Evolutionary conservation across 2,329 filamentous ascomycete species (phyloP).

Genomic region (Colletotrichum tropicale): DNA sequence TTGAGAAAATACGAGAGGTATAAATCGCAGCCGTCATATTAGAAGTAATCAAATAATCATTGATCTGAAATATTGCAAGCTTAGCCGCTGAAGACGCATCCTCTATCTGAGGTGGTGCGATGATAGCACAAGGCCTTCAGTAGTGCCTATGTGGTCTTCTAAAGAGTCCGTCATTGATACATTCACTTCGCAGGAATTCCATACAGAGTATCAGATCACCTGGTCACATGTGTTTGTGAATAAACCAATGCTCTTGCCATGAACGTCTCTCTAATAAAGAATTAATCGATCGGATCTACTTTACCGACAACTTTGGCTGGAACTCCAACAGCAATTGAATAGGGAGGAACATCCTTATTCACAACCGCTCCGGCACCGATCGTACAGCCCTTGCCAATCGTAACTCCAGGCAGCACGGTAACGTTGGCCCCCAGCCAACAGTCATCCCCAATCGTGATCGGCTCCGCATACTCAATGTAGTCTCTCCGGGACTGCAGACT

Average conservation of each 20-base stretch:
- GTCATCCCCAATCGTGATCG: constrained; percentile 52
- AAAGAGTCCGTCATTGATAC: no score
- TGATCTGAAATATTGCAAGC: background rate
- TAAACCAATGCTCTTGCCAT: background rate
- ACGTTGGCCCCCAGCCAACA: constrained; percentile 40
- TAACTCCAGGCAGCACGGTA: constrained; percentile 41
- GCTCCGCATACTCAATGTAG: constrained; percentile 52
- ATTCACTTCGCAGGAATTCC: no score
- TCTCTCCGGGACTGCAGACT: constrained; percentile 50
- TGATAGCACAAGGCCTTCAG: background rate
- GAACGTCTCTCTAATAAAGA: background rate
- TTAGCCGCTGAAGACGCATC: background rate
- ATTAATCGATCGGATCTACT: background rate
- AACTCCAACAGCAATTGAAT: constrained; percentile 10
- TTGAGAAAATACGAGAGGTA: background rate
- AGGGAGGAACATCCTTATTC: constrained; percentile 38
- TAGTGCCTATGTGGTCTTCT: no score
- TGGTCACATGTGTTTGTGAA: background rate
- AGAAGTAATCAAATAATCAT: no score
- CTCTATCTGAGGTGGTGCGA: background rate
- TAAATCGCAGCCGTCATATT: background rate
- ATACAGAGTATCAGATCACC: background rate
- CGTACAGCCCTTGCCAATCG: constrained; percentile 42
- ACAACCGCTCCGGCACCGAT: constrained; percentile 44
- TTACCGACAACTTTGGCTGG: background rate